Percentiles rank a stretch among this genome's conserved stretches.
Evolutionary conservation across 2,329 filamentous ascomycete genomes (phyloP).

Genomic region (Cercospora berteroae): DNA sequence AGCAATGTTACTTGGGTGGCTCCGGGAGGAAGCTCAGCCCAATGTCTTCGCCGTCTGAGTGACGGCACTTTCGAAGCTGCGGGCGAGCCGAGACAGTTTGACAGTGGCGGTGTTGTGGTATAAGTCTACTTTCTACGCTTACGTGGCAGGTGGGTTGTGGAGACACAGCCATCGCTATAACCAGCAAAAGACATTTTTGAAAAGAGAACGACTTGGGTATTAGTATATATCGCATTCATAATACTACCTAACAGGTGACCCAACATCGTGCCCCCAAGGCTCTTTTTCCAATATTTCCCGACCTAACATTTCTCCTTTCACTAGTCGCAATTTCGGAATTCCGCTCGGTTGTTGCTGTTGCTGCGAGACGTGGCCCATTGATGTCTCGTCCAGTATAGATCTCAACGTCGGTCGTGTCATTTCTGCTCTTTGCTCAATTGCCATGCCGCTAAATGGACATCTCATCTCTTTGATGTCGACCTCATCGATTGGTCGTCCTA

Average conservation of each 20-base stretch:
- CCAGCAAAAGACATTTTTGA: not conserved
- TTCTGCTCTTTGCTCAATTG: constrained; percentile 16
- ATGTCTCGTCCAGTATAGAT: constrained; percentile 10
- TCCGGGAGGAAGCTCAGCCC: constrained; percentile 65
- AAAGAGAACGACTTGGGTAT: not conserved
- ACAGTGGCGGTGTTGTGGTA: constrained; percentile 63
- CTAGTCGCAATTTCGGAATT: not conserved
- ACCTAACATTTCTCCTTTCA: not conserved
- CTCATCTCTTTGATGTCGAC: constrained; percentile 3
- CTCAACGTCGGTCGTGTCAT: constrained; percentile 16
- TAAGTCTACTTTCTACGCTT: not conserved
- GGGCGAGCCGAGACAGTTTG: constrained; percentile 70
- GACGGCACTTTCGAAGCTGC: constrained; percentile 76
- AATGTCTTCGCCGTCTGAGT: constrained; percentile 60
- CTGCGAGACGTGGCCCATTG: not conserved
- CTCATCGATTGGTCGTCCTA: constrained; percentile 13
- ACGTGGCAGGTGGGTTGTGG: not conserved
- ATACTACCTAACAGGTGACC: not conserved
- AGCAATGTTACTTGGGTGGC: constrained; percentile 71
- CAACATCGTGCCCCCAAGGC: not conserved
- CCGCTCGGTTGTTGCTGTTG: not conserved
- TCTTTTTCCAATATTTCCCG: not conserved
- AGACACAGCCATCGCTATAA: not conserved
- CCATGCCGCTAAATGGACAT: constrained; percentile 19
- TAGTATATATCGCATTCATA: not conserved